Base-by-base conservation (phyloP, 176 grass and related monocot genomes). In the Raddia distichophylla region DNA sequence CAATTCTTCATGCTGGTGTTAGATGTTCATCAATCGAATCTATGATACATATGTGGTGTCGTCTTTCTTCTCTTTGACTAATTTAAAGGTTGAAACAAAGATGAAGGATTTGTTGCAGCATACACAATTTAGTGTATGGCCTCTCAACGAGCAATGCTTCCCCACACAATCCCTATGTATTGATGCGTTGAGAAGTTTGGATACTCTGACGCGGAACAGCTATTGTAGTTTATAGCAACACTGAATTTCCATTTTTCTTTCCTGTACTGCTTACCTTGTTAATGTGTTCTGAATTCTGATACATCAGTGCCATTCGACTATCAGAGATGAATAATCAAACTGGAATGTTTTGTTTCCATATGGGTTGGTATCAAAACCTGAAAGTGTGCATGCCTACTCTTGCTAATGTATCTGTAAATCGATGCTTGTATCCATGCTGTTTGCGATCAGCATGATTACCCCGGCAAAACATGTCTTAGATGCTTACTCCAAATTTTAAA, bases 271-370 rank as follows among this genome's bases (percentile, higher is more conserved):
- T 40, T n/a, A 61, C 34, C 50, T 76, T 37, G 9, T 50, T 80
- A 14, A 65, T 62, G 51, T 60, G 43, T 68, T 53, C 10, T 58
- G 52, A 79, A 32, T 68, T 53, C 10, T 58, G 52, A 79, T 83
- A 43, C 61, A 60, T 68, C 5, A 19, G 7, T 60, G 5, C 27
- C 34, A 57, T 70, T 55, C 37, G 33, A 80, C 16, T 4, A 3
- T 74, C 20, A 76, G 9, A 12, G 18, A 50, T 86, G 50, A 86
- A 90, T 86, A 82, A 90, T 77, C 56, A 50, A 82, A 89, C 72
- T n/a, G 65, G 19, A 33, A 75, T 55, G 16, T 68, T 47, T 56
- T 9, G 45, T 46, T 60, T 51, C 60, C n/a, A 22, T 46, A 9
- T 83, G 13, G 3, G 60, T 44, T 0, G 7, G 34, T 44, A 46